Percentiles rank a stretch among this genome's conserved stretches.
These are phyloP conservation scores for Penicillium bialowiezense DNA, from an alignment of 495 filamentous ascomycete species.

Conservation along the genomic window DNA sequence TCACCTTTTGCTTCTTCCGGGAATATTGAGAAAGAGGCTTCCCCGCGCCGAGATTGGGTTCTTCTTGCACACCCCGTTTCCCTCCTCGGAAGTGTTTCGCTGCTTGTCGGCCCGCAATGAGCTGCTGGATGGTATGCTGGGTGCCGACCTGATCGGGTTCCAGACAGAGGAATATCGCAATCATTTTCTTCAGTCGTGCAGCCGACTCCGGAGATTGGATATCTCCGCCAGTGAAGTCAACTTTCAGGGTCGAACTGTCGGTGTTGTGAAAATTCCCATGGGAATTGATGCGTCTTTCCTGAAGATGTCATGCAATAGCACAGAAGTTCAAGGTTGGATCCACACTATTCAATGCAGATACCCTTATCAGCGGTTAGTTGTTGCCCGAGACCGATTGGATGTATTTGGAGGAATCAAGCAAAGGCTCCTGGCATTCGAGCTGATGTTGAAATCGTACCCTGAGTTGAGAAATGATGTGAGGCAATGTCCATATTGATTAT, in stretches of 20 bases:
- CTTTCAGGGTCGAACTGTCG: conserved; percentile 78
- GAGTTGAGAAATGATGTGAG: conserved; percentile 71
- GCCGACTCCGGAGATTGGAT: conserved; percentile 74
- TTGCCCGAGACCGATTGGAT: conserved; percentile 85
- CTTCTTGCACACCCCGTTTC: conserved; percentile 92
- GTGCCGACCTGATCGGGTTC: conserved; percentile 86
- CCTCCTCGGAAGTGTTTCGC: conserved; percentile 90
- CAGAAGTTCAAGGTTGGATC: conserved; percentile 70
- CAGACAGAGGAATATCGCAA: conserved; percentile 86
- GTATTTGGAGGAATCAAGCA: conserved; percentile 81
- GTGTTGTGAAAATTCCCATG: conserved; percentile 54
- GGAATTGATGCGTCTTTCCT: conserved; percentile 67
- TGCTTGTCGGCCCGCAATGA: conserved; percentile 81
- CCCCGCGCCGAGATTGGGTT: conserved; percentile 88
- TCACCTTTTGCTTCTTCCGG: conserved; percentile 77
- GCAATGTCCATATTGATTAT: not conserved
- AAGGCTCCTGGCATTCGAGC: conserved; percentile 81
- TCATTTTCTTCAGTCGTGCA: conserved; percentile 92
- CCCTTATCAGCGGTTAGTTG: conserved; percentile 75
- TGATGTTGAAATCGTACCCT: conserved; percentile 82
- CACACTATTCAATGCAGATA: conserved; percentile 68
- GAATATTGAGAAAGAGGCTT: conserved; percentile 71
- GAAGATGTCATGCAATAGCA: conserved; percentile 58
- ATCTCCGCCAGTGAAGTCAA: conserved; percentile 76
- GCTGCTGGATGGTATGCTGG: conserved; percentile 85